These are phyloP conservation scores for Hibiscus syriacus DNA, from an alignment of 345 rosid species.

Conservation along the genomic window DNA sequence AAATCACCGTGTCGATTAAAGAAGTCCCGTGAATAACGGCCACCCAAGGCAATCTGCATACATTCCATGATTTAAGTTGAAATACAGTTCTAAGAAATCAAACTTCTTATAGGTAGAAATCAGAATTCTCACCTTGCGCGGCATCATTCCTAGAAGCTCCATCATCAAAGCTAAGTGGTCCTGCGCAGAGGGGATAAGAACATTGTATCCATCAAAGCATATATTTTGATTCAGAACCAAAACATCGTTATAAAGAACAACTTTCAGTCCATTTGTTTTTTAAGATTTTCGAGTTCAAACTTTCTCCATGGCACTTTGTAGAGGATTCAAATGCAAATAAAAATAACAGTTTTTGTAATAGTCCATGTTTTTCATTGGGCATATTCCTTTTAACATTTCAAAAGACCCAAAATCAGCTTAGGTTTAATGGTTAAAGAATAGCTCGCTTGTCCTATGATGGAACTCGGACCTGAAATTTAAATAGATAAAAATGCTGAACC, in stretches of 20 bases:
- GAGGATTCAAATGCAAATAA: too few relatives aligned
- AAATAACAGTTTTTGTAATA: too few relatives aligned
- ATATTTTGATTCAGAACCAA: background rate
- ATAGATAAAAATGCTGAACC: too few relatives aligned
- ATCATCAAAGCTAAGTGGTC: constrained; percentile 72
- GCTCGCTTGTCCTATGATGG: background rate
- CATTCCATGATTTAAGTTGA: background rate
- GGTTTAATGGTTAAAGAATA: background rate
- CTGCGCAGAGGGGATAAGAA: constrained; percentile 22
- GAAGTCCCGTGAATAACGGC: constrained; percentile 61
- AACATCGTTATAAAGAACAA: background rate
- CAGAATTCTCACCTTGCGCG: constrained; percentile 54
- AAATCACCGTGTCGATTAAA: constrained; percentile 66
- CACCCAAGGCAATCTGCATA: constrained; percentile 60
- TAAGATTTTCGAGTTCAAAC: background rate
- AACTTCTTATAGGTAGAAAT: constrained; percentile 1
- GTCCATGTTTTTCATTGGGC: too few relatives aligned
- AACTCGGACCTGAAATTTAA: background rate
- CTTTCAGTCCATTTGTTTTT: background rate
- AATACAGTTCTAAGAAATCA: background rate
- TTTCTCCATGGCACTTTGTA: background rate
- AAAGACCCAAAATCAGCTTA: too few relatives aligned
- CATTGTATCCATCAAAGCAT: background rate
- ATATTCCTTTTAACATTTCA: too few relatives aligned
- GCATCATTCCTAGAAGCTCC: constrained; percentile 84